Conservation (phyloP, 1,139 yeast species). For the Geotrichum siamense region DNA sequence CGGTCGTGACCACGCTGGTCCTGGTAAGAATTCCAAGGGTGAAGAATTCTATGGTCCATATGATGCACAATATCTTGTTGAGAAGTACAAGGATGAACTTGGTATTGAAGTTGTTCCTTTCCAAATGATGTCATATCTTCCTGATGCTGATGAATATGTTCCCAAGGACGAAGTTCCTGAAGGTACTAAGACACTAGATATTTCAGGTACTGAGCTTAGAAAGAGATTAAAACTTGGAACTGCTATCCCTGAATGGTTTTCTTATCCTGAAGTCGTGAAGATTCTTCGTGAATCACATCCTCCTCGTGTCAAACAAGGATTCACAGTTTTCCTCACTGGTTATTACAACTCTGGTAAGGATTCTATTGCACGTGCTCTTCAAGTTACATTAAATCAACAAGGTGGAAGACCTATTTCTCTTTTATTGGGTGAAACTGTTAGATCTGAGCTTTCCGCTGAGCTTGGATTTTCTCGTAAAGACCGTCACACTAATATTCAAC, state of each 20-base stretch:
- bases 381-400: slow-evolving; percentile 84
- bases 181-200: slow-evolving; percentile 76
- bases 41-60: slow-evolving; percentile 95
- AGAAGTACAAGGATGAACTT: slow-evolving; percentile 64
- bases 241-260: slow-evolving; percentile 92
- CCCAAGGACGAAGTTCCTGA: slow-evolving; percentile 88
- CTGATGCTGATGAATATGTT: slow-evolving; percentile 91
- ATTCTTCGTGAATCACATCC: slow-evolving; percentile 91
- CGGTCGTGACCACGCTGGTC: slow-evolving; percentile 98
- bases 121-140: slow-evolving; percentile 93
- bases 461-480: slow-evolving; percentile 39
- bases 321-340: slow-evolving; percentile 59
- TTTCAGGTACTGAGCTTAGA: slow-evolving; percentile 92
- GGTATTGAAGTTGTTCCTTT: slow-evolving; percentile 90
- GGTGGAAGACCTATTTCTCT: slow-evolving; percentile 82
- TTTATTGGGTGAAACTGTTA: slow-evolving; percentile 47
- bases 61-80: slow-evolving; percentile 89
- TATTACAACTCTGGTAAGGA: slow-evolving; percentile 52
- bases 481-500: slow-evolving; percentile 38
- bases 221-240: slow-evolving; percentile 79
- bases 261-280: slow-evolving; percentile 91
- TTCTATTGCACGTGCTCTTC: slow-evolving; percentile 73
- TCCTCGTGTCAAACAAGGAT: slow-evolving; percentile 84
- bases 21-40: slow-evolving; percentile 89
- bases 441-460: slow-evolving; percentile 40